Evolutionary conservation across 192 early-diverging fungal species (phyloP).

Genomic region (Chytriomyces sp.): DNA sequence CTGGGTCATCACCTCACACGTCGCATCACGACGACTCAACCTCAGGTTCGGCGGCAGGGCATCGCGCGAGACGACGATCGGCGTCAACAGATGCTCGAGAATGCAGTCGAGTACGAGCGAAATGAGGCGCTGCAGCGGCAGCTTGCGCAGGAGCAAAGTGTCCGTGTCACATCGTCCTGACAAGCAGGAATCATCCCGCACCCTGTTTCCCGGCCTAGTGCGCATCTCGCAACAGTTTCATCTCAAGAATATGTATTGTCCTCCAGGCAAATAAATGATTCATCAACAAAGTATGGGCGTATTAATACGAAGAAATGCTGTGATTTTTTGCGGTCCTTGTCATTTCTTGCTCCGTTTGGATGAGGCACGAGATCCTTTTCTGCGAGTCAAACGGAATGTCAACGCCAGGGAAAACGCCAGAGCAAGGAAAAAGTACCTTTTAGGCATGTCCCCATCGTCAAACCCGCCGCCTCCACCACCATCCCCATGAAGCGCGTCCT

Average conservation of each 20-base stretch:
- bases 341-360: not conserved
- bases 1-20: not conserved
- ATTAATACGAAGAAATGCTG: no score
- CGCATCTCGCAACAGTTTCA: no score
- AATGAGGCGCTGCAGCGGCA: conserved; percentile 16
- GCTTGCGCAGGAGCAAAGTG: conserved; percentile 16
- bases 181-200: not conserved
- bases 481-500: no score
- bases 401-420: no score
- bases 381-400: no score
- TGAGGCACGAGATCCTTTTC: no score
- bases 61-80: conserved; percentile 27
- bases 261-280: not conserved
- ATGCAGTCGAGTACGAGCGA: conserved; percentile 28
- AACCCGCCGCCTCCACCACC: no score
- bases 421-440: no score
- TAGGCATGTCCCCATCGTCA: no score
- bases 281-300: no score
- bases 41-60: conserved; percentile 21
- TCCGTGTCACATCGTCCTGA: conserved; percentile 10
- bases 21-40: no score
- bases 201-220: not conserved
- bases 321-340: not conserved
- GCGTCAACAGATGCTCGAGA: conserved; percentile 21
- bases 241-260: not conserved